phyloP scores from a whole-genome alignment of 768 basidiomycete species.

The Lentinula lateritia region DNA sequence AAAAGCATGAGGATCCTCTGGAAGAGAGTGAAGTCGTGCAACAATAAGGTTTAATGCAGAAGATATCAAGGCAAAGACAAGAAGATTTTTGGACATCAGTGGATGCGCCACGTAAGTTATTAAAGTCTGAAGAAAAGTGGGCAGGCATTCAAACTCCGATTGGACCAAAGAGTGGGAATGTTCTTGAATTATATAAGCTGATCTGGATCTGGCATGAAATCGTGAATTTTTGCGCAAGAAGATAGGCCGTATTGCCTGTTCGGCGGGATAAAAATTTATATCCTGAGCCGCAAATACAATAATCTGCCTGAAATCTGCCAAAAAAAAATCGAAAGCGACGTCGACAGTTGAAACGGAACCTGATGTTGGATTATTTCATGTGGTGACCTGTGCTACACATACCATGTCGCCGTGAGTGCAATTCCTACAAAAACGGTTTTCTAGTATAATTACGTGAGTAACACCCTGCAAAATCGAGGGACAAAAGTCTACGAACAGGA shows the following conservation, averaged over 20 bases:
- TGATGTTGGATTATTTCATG: not conserved
- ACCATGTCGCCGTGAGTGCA: slow-evolving; percentile 1
- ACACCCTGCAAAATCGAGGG: slow-evolving; percentile 52
- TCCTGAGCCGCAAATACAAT: not conserved
- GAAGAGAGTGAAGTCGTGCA: slow-evolving; percentile 57
- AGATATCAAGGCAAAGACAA: slow-evolving; percentile 7
- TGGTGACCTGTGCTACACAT: not conserved
- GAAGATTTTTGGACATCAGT: not conserved
- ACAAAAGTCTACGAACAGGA: slow-evolving; percentile 42
- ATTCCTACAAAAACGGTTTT: not conserved
- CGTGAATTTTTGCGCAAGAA: not conserved
- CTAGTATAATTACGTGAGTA: slow-evolving; percentile 50
- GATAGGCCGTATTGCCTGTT: not conserved
- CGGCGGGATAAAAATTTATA: not conserved
- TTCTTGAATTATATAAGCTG: not conserved
- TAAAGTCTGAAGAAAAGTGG: not conserved
- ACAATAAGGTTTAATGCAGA: slow-evolving; percentile 24
- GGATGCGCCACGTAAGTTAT: slow-evolving; percentile 2
- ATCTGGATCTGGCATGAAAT: not conserved
- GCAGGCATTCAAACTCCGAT: not conserved
- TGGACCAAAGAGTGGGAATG: not conserved
- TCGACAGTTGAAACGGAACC: not conserved
- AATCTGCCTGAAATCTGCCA: not conserved
- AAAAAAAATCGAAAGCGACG: not conserved
- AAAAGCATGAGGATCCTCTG: slow-evolving; percentile 76